Evolutionary conservation across 1,284 basidiomycete species (phyloP).

Genomic region (Sparassis latifolia): DNA sequence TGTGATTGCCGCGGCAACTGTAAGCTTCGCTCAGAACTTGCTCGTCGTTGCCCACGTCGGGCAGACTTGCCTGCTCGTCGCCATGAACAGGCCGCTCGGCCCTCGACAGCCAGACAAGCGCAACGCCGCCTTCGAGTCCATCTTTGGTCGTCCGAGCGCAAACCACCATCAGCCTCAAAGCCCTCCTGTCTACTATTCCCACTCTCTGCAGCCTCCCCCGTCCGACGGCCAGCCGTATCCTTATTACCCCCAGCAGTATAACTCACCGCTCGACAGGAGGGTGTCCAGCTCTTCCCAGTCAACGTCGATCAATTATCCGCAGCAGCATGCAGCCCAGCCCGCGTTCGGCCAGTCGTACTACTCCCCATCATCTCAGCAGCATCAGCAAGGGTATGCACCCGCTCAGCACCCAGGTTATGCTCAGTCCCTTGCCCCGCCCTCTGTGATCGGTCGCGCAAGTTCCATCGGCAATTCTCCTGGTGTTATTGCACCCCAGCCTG

Average conservation of each 20-base stretch:
- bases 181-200: constrained; percentile 22
- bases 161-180: constrained; percentile 40
- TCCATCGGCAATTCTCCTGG: constrained; percentile 47
- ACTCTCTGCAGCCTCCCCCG: constrained; percentile 23
- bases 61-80: constrained; percentile 4
- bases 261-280: constrained; percentile 20
- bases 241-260: constrained; percentile 25
- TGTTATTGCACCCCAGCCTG: constrained; percentile 41
- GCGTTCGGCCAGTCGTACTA: constrained; percentile 20
- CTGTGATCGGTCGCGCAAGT: constrained; percentile 37
- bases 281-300: constrained; percentile 22
- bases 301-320: constrained; percentile 16
- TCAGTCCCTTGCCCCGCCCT: constrained; percentile 32
- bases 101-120: constrained; percentile 72
- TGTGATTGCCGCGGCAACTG: too few species aligned
- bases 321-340: constrained; percentile 14
- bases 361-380: constrained; percentile 14
- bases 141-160: constrained; percentile 69
- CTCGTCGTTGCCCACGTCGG: constrained; percentile 3
- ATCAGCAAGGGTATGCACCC: constrained; percentile 17
- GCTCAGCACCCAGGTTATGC: constrained; percentile 27
- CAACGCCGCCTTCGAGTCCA: constrained; percentile 72
- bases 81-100: constrained; percentile 64
- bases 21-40: background rate
- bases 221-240: constrained; percentile 21